phyloP scores from a whole-genome alignment of 1,139 yeast species.

The Meyerozyma guilliermondii region DNA sequence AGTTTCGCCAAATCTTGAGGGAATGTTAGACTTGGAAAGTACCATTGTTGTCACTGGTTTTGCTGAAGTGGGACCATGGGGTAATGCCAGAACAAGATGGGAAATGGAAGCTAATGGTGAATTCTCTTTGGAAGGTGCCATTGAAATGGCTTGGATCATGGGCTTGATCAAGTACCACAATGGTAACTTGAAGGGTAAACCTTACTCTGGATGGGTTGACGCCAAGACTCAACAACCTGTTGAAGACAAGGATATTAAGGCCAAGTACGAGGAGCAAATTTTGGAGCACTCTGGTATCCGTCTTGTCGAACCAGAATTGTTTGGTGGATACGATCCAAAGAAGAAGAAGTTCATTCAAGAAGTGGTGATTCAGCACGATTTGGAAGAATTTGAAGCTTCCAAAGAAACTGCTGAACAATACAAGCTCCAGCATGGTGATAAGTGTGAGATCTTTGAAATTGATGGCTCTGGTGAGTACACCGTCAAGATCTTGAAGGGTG shows the following conservation, averaged over 20 bases:
- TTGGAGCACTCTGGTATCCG: slow-evolving; percentile 95
- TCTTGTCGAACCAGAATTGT: slow-evolving; percentile 91
- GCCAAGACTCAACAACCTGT: slow-evolving; percentile 90
- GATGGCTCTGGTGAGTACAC: slow-evolving; percentile 90
- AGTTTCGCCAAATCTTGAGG: slow-evolving; percentile 74
- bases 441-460: slow-evolving; percentile 87
- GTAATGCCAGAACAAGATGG: slow-evolving; percentile 98
- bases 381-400: slow-evolving; percentile 92
- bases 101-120: slow-evolving; percentile 96
- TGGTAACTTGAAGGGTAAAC: slow-evolving; percentile 85
- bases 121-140: slow-evolving; percentile 96
- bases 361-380: slow-evolving; percentile 90
- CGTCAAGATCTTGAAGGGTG: slow-evolving; percentile 88
- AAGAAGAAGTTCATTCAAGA: slow-evolving; percentile 92
- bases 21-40: slow-evolving; percentile 85
- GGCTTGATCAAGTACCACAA: slow-evolving; percentile 92
- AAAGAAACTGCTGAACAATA: slow-evolving; percentile 94
- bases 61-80: slow-evolving; percentile 99
- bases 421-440: slow-evolving; percentile 89
- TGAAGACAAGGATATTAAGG: slow-evolving; percentile 89
- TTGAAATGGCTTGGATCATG: slow-evolving; percentile 99
- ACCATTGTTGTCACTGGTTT: slow-evolving; percentile 95
- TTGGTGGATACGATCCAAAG: slow-evolving; percentile 89
- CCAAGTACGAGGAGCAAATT: slow-evolving; percentile 83
- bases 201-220: slow-evolving; percentile 95